Percentiles rank a stretch among this genome's conserved stretches.
Conservation (phyloP, 2,329 filamentous ascomycete genomes). For the Fusarium annulatum region DNA sequence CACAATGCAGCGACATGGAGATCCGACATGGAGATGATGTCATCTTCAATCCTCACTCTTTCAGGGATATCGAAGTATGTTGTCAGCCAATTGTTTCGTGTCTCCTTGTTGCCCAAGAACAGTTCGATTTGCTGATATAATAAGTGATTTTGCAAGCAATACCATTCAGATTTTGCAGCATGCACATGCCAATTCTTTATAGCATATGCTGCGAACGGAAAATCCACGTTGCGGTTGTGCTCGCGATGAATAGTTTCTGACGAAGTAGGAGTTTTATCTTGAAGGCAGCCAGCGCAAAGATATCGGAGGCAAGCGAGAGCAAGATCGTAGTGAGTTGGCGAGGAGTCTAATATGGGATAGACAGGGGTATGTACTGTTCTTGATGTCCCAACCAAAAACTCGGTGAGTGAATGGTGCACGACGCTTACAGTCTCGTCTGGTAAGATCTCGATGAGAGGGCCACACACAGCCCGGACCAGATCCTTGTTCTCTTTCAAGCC, state of each 20-base stretch:
- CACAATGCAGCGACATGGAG: slow-evolving; percentile 29
- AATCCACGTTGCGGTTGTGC: slow-evolving; percentile 2
- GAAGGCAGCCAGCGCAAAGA: slow-evolving; percentile 12
- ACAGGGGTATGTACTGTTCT: background rate
- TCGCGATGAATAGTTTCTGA: background rate
- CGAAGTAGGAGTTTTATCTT: background rate
- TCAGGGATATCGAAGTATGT: background rate
- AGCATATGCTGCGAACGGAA: slow-evolving; percentile 29
- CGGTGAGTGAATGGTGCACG: slow-evolving; percentile 38
- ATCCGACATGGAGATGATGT: background rate
- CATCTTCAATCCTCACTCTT: background rate
- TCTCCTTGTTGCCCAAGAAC: background rate
- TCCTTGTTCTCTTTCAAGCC: slow-evolving; percentile 27
- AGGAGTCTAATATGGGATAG: slow-evolving; percentile 26
- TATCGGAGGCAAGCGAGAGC: slow-evolving; percentile 33
- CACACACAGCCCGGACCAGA: slow-evolving; percentile 30
- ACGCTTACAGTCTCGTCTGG: slow-evolving; percentile 35
- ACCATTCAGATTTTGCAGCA: slow-evolving; percentile 9
- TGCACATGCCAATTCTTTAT: slow-evolving; percentile 22
- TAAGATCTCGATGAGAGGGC: slow-evolving; percentile 33
- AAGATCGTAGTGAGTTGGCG: slow-evolving; percentile 25
- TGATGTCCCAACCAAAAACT: slow-evolving; percentile 27
- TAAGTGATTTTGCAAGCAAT: background rate
- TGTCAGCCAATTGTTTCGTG: slow-evolving; percentile 4
- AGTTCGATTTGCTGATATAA: slow-evolving; percentile 7